These are phyloP conservation scores for Cryptosporidium felis DNA, from an alignment of 169 alveolate genomes.

Conservation along the genomic window DNA sequence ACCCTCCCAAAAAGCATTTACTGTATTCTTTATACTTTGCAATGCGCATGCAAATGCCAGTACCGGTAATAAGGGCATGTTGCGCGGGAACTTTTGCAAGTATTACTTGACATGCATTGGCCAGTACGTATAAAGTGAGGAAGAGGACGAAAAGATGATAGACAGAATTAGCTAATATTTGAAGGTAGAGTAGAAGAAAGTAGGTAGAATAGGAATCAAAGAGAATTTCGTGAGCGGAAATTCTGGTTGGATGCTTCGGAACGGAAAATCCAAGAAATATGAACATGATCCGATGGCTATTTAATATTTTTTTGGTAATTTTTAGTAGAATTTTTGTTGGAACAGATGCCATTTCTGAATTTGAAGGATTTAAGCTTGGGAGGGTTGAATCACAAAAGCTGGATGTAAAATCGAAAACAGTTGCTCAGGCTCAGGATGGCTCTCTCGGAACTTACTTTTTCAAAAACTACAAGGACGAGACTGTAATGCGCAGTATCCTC, in stretches of 20 bases:
- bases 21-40: no score
- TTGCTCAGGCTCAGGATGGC: not conserved
- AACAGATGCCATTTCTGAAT: not conserved
- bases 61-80: not conserved
- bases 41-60: slow-evolving; percentile 43
- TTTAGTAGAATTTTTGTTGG: not conserved
- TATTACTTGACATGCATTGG: slow-evolving; percentile 56
- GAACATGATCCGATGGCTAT: not conserved
- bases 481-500: slow-evolving; percentile 10
- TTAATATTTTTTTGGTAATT: not conserved
- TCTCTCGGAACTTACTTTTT: slow-evolving; percentile 22
- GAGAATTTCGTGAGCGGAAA: not conserved
- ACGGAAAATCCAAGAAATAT: slow-evolving; percentile 10
- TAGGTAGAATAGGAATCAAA: slow-evolving; percentile 1
- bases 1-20: no score
- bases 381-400: slow-evolving; percentile 53
- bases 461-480: not conserved
- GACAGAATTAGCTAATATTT: no score
- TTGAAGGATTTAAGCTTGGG: slow-evolving; percentile 1
- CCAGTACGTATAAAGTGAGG: slow-evolving; percentile 64
- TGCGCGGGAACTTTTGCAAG: slow-evolving; percentile 10
- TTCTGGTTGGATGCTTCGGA: not conserved
- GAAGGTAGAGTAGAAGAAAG: slow-evolving; percentile 22
- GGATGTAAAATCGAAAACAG: slow-evolving; percentile 7
- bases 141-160: not conserved